Base-by-base conservation (phyloP, 345 rosid genomes). In the Camelina neglecta region DNA sequence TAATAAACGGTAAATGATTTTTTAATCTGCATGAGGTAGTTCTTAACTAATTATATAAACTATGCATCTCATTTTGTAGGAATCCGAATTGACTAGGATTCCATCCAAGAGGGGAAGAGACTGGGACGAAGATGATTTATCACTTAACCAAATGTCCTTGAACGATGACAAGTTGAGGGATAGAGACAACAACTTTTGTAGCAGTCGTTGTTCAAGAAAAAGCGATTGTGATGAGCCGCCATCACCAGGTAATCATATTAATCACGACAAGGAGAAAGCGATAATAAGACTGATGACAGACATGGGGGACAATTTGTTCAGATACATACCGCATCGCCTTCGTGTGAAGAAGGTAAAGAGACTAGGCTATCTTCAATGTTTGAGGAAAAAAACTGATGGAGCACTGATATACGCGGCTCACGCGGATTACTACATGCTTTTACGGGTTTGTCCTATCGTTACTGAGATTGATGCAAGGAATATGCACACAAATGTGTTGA, bases 211-310 rank as follows among this genome's bases (percentile, higher is more conserved):
- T 24, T 44, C 36, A 33, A 33, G 36, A 33, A 33, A 33, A 33
- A 33, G 36, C 36, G 36, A 33, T 44, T 5, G 48, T 44, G 48
- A 44, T 44, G 97, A 89, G 77, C 54, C 0, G 26, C 26, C 49
- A 16, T 48, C 53, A 16, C 53, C 9, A 48, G 11, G 16, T n/a
- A 48, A 48, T 16, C 53, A 48, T 48, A 6, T 24, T 24, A 24
- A 48, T n/a, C 53, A 48, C 4, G 53, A 16, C 20, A 47, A 47
- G 4, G 51, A 47, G 20, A 47, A n/a, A 47, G 53, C 53, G 23
- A 16, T 48, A 48, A 16, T 8, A 48, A 48, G 53, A 48, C 53
- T 48, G 3, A 48, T 48, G 8, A 16, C 11, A 16, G 23, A 48
- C 23, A 48, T 48, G 53, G 10, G 53, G 10, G 53, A 48, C 10